Evolutionary conservation across 1,139 yeast species (phyloP).

Genomic region (Geotrichum bryndzae): DNA sequence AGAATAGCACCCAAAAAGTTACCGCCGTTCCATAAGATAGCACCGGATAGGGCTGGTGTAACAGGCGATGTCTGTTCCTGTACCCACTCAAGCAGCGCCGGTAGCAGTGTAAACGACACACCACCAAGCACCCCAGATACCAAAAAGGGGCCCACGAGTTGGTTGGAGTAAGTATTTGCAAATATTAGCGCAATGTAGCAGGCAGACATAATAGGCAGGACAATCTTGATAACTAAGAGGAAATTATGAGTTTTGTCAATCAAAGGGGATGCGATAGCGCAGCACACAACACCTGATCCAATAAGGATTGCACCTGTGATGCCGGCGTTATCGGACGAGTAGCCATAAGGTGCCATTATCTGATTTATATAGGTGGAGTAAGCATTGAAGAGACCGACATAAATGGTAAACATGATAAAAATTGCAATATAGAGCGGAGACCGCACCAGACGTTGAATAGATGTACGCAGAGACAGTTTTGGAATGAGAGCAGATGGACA

Average conservation of each 20-base stretch:
- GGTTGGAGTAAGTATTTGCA: slow-evolving; percentile 27
- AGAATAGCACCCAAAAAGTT: slow-evolving; percentile 35
- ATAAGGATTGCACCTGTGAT: slow-evolving; percentile 35
- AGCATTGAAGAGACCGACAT: slow-evolving; percentile 37
- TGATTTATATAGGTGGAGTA: slow-evolving; percentile 34
- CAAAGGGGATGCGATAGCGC: slow-evolving; percentile 33
- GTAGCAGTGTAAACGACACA: slow-evolving; percentile 33
- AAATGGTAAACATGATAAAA: slow-evolving; percentile 30
- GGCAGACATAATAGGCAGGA: slow-evolving; percentile 31
- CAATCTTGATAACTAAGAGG: slow-evolving; percentile 25
- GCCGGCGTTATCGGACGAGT: slow-evolving; percentile 34
- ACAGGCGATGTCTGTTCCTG: slow-evolving; percentile 36
- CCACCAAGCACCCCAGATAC: slow-evolving; percentile 37
- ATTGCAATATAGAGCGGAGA: slow-evolving; percentile 25
- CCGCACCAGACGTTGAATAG: slow-evolving; percentile 23
- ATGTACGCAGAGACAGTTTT: slow-evolving; percentile 27
- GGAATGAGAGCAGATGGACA: slow-evolving; percentile 33
- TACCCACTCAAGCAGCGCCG: slow-evolving; percentile 34
- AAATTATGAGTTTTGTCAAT: slow-evolving; percentile 32
- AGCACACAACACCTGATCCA: slow-evolving; percentile 32
- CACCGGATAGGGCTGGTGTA: slow-evolving; percentile 32
- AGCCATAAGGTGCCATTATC: slow-evolving; percentile 36
- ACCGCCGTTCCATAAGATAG: slow-evolving; percentile 35
- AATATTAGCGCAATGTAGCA: slow-evolving; percentile 34
- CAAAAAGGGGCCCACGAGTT: slow-evolving; percentile 32